These are phyloP conservation scores for Ophiostoma ips DNA, from an alignment of 2,329 filamentous ascomycete species.

Conservation along the genomic window DNA sequence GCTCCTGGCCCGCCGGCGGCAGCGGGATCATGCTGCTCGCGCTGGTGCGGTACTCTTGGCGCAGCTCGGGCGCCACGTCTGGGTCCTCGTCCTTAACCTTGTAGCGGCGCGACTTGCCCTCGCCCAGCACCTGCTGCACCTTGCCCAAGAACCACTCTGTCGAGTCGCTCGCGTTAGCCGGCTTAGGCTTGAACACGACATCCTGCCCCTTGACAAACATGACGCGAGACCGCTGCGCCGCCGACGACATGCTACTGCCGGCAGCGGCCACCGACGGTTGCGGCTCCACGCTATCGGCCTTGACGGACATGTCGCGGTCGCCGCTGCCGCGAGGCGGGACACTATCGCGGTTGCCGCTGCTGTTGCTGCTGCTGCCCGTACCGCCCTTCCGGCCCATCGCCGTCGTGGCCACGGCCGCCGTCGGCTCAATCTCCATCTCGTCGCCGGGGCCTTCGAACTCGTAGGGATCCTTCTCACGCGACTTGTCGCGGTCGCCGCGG, in stretches of 20 bases:
- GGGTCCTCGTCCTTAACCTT: conserved; percentile 70
- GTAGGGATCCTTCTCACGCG: conserved; percentile 19
- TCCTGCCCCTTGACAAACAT: conserved; percentile 48
- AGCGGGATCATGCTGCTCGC: conserved; percentile 68
- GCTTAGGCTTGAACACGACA: conserved; percentile 52
- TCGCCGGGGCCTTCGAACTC: conserved; percentile 30
- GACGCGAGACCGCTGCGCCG: conserved; percentile 34
- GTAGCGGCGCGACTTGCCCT: conserved; percentile 65
- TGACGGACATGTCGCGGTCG: conserved; percentile 31
- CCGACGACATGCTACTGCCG: conserved; percentile 18
- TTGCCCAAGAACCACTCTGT: conserved; percentile 63
- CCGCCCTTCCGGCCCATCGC: conserved; percentile 23
- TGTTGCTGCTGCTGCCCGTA: conserved; percentile 13
- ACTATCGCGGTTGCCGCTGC: conserved; percentile 21
- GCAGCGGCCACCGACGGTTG: conserved; percentile 18
- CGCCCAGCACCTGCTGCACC: conserved; percentile 60
- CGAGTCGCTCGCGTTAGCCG: conserved; percentile 30
- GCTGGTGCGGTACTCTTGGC: conserved; percentile 55
- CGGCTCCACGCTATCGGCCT: conserved; percentile 43
- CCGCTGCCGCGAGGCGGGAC: conserved; percentile 23
- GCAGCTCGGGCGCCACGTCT: conserved; percentile 46
- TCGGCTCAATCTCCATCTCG: conserved; percentile 28
- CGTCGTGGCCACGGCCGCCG: conserved; percentile 23
- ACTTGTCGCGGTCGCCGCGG: neutral
- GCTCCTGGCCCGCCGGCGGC: conserved; percentile 39